Evolutionary conservation across 345 rosid species (phyloP).

Genomic region (Populus ilicifolia): DNA sequence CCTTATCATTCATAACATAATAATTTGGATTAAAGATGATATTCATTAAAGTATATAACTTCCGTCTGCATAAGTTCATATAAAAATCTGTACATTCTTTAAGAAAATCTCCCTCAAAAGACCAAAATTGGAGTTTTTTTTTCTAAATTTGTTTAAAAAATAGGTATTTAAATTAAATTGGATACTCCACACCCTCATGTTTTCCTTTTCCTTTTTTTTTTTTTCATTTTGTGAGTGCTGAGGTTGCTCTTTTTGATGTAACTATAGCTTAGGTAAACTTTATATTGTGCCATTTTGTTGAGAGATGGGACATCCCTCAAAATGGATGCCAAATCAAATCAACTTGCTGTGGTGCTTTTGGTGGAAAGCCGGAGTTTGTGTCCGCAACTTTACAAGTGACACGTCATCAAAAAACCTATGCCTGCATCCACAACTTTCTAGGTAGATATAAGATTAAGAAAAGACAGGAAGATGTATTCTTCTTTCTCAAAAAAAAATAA

Average conservation of each 20-base stretch:
- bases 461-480: not conserved
- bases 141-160: no score
- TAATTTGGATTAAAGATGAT: no score
- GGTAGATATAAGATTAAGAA: not conserved
- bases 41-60: not conserved
- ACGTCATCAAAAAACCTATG: not conserved
- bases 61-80: not conserved
- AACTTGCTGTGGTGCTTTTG: not conserved
- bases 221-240: not conserved
- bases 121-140: no score
- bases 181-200: no score
- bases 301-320: not conserved
- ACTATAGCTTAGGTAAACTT: not conserved
- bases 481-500: not conserved
- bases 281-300: not conserved
- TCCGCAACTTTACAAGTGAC: not conserved
- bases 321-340: not conserved
- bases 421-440: not conserved
- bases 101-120: no score
- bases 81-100: no score
- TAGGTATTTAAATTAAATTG: no score
- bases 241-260: not conserved
- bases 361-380: not conserved
- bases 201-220: no score
- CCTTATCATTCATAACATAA: no score